Evolutionary conservation across 1,139 yeast genomes (phyloP).

Genomic region (Petasospora rhodanensis): DNA sequence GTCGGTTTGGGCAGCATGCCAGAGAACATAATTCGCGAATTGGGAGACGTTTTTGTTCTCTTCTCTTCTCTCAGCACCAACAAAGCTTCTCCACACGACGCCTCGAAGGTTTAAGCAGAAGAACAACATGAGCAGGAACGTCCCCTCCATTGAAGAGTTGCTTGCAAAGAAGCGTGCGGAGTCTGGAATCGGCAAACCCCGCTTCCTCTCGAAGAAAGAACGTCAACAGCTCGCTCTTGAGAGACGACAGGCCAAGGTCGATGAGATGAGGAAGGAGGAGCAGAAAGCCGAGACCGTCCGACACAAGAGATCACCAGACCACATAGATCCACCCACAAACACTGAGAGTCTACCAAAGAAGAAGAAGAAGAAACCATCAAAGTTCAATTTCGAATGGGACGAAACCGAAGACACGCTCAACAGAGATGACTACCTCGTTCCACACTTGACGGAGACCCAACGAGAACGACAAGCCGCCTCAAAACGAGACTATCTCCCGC

Average conservation of each 20-base stretch:
- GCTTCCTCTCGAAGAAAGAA: constrained; percentile 45
- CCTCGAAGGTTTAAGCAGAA: too few species aligned
- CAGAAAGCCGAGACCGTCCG: too few species aligned
- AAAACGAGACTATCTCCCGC: too few species aligned
- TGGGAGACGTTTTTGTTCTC: too few species aligned
- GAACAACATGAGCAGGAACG: constrained; percentile 16
- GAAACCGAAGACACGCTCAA: constrained; percentile 59
- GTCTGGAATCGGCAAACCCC: constrained; percentile 34
- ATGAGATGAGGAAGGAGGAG: constrained; percentile 8
- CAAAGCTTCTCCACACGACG: too few species aligned
- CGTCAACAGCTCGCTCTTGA: constrained; percentile 33
- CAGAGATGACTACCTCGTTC: constrained; percentile 37
- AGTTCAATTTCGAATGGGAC: constrained; percentile 70
- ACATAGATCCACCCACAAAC: too few species aligned
- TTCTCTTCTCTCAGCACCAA: too few species aligned
- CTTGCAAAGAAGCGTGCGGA: constrained; percentile 29
- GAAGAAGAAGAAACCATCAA: constrained; percentile 24
- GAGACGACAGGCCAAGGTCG: constrained; percentile 5
- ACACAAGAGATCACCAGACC: too few species aligned
- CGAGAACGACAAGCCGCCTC: too few species aligned
- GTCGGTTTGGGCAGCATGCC: too few species aligned
- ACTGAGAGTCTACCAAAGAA: constrained; percentile 12
- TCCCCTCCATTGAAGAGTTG: constrained; percentile 41
- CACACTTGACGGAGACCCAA: too few species aligned
- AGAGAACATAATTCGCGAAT: too few species aligned